phyloP scores from a whole-genome alignment of 352 stramenopile genomes.

The Phytophthora rubi region DNA sequence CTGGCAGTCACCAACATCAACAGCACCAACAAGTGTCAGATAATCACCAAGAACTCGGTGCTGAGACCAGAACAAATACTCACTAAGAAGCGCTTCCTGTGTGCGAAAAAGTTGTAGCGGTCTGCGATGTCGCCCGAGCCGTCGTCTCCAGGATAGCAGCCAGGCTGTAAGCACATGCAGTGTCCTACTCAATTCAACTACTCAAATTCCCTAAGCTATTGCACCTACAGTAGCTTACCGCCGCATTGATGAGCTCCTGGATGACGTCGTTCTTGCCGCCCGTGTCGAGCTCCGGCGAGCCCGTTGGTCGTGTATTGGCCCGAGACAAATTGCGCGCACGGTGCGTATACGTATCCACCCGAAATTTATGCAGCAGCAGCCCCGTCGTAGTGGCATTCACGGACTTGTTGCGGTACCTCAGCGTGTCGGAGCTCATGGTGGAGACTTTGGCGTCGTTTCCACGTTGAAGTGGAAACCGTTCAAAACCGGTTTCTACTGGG shows the following conservation, averaged over 20 bases:
- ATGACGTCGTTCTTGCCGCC: slow-evolving; percentile 15
- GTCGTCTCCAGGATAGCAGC: slow-evolving; percentile 61
- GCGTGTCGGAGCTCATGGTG: slow-evolving; percentile 26
- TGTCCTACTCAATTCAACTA: neutral
- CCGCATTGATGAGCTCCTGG: slow-evolving; percentile 33
- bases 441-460: slow-evolving; percentile 4
- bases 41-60: neutral
- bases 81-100: slow-evolving; percentile 66
- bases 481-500: neutral
- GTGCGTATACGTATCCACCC: slow-evolving; percentile 15
- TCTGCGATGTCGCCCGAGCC: slow-evolving; percentile 55
- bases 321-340: slow-evolving; percentile 7
- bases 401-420: slow-evolving; percentile 23
- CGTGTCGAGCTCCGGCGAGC: neutral
- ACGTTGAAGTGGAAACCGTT: slow-evolving; percentile 22
- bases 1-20: slow-evolving; percentile 23
- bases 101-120: slow-evolving; percentile 71
- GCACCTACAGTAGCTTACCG: slow-evolving; percentile 10
- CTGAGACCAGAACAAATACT: neutral
- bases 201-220: neutral
- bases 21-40: neutral
- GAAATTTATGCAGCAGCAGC: slow-evolving; percentile 31
- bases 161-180: slow-evolving; percentile 30
- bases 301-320: neutral
- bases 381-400: slow-evolving; percentile 17